A percentile compares a stretch with the other conserved stretches of the same genome.
Conservation (phyloP, 441 rosid species). For the Gossypium davidsonii region DNA sequence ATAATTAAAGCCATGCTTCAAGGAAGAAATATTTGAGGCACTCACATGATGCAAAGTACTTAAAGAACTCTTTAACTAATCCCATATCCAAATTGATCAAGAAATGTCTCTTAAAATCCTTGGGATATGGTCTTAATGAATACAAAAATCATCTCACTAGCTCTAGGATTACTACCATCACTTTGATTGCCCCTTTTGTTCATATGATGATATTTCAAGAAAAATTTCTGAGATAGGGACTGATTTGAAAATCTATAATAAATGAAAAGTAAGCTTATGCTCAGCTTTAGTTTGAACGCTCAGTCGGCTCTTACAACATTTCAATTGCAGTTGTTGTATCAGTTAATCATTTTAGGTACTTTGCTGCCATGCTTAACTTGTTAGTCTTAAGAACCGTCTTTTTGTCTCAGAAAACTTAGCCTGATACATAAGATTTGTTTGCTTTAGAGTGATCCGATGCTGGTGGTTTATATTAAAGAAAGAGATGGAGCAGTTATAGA, state of each 20-base stretch:
- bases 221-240: not conserved
- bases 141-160: not conserved
- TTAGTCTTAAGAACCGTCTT: not conserved
- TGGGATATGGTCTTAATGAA: not conserved
- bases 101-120: not conserved
- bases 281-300: constrained; percentile 6
- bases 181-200: not conserved
- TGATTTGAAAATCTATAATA: not conserved
- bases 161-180: not conserved
- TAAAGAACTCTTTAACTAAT: not conserved
- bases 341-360: not conserved
- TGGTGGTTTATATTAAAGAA: constrained; percentile 59
- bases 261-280: not conserved
- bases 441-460: constrained; percentile 91
- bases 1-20: not conserved
- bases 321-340: not conserved
- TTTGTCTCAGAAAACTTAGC: constrained; percentile 14
- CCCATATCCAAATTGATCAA: not conserved
- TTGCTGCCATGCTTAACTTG: not conserved
- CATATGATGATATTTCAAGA: not conserved
- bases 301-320: not conserved
- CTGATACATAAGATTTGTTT: constrained; percentile 21
- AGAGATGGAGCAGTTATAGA: constrained; percentile 64
- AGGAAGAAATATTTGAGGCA: not conserved
- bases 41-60: not conserved